Percentiles rank a stretch among this genome's conserved stretches.
Evolutionary conservation across 768 basidiomycete species (phyloP).

Genomic region (Melanogaster broomeanus): DNA sequence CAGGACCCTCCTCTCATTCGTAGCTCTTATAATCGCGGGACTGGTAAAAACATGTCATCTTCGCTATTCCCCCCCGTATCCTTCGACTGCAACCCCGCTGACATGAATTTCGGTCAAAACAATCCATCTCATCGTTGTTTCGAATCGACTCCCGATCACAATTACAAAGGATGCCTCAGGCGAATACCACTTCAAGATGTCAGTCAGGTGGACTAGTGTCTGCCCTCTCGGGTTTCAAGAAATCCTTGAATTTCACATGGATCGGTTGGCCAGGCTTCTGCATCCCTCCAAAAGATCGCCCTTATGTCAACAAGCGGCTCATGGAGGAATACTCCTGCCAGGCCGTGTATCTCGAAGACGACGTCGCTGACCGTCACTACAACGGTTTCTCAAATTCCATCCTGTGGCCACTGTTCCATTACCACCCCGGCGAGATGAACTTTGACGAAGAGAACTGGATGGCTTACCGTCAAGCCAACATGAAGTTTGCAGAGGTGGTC

Average conservation of each 20-base stretch:
- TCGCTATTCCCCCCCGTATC: conserved; percentile 27
- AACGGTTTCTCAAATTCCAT: conserved; percentile 99
- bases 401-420: conserved; percentile 99
- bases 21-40: conserved; percentile 29
- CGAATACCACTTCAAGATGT: conserved; percentile 99
- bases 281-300: conserved; percentile 92
- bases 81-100: conserved; percentile 28
- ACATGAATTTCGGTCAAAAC: conserved; percentile 51
- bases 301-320: conserved; percentile 86
- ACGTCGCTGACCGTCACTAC: conserved; percentile 97
- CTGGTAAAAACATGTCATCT: conserved; percentile 20
- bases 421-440: conserved; percentile 99
- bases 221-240: conserved; percentile 97
- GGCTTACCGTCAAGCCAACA: conserved; percentile 95
- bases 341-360: conserved; percentile 97
- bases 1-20: conserved; percentile 12
- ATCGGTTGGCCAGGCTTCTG: conserved; percentile 95
- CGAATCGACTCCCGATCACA: conserved; percentile 93
- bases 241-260: conserved; percentile 97
- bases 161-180: conserved; percentile 91
- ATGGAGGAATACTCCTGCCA: conserved; percentile 96
- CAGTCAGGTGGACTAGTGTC: conserved; percentile 97
- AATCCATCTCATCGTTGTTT: conserved; percentile 89
- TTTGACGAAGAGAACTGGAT: conserved; percentile 99
- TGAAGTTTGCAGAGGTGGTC: conserved; percentile 91